Percentiles rank a stretch among this genome's conserved stretches.
phyloP scores from a whole-genome alignment of 352 stramenopile genomes.

The Phytophthora pisi region DNA sequence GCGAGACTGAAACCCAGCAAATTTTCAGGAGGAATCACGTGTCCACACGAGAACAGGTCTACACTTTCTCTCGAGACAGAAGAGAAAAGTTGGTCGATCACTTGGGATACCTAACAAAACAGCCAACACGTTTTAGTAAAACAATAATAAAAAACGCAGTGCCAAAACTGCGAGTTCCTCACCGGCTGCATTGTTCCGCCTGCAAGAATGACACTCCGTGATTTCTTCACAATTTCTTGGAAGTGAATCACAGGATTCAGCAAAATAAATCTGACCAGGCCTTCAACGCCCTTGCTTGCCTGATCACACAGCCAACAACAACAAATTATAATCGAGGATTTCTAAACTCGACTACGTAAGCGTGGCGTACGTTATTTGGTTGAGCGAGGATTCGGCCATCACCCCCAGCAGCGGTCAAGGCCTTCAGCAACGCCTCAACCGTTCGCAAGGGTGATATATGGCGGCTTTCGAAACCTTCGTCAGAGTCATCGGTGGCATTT shows the following conservation, averaged over 20 bases:
- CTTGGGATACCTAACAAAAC: slow-evolving; percentile 79
- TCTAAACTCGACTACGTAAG: neutral
- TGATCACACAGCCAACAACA: slow-evolving; percentile 27
- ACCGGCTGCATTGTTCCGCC: slow-evolving; percentile 98
- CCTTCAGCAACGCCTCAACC: slow-evolving; percentile 80
- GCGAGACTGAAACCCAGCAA: slow-evolving; percentile 83
- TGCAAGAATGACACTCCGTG: slow-evolving; percentile 95
- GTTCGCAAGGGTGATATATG: slow-evolving; percentile 84
- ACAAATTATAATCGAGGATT: slow-evolving; percentile 6
- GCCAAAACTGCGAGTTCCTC: slow-evolving; percentile 8
- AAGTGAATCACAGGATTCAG: slow-evolving; percentile 96
- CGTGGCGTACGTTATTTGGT: slow-evolving; percentile 54
- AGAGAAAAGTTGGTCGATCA: slow-evolving; percentile 95
- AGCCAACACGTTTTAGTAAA: slow-evolving; percentile 6
- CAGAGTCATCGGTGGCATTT: slow-evolving; percentile 20
- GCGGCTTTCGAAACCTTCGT: slow-evolving; percentile 67
- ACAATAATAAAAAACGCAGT: neutral
- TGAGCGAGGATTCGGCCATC: slow-evolving; percentile 81
- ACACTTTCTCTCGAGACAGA: slow-evolving; percentile 72
- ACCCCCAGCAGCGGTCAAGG: slow-evolving; percentile 66
- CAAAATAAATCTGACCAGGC: slow-evolving; percentile 93
- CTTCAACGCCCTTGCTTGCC: slow-evolving; percentile 55
- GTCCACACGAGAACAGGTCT: slow-evolving; percentile 97
- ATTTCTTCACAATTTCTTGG: slow-evolving; percentile 93
- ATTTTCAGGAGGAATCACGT: slow-evolving; percentile 96